Conservation (phyloP, 2,329 filamentous ascomycete species). For the Coniochaeta sp. region DNA sequence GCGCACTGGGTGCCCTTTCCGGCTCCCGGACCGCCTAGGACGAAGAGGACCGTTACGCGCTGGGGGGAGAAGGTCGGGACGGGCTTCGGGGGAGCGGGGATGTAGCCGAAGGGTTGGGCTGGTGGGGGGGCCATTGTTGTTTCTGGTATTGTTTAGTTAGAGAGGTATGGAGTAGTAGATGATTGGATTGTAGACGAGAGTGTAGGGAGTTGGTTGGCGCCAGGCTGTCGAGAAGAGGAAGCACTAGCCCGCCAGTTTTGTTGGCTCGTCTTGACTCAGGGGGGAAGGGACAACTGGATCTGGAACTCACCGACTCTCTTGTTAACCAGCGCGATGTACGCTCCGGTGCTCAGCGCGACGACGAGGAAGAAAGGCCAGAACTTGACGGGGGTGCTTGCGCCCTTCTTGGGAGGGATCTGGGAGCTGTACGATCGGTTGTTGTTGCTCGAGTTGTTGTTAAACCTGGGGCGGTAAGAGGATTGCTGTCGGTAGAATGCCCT, state of each 20-base stretch:
- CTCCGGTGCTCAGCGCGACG: constrained; percentile 38
- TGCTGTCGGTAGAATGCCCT: not conserved
- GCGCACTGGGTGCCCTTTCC: constrained; percentile 96
- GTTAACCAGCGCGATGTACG: constrained; percentile 44
- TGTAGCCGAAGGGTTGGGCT: constrained; percentile 34
- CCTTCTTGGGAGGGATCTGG: constrained; percentile 5
- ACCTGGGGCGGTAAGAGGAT: constrained; percentile 4
- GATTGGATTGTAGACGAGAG: no score
- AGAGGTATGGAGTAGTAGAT: no score
- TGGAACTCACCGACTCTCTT: constrained; percentile 36
- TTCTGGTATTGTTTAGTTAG: constrained; percentile 11
- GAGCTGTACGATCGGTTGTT: constrained; percentile 10
- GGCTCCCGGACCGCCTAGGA: constrained; percentile 89
- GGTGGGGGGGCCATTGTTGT: constrained; percentile 28
- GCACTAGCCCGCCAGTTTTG: no score
- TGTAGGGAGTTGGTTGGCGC: not conserved
- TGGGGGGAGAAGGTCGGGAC: constrained; percentile 66
- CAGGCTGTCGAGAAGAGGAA: not conserved
- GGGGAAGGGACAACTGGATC: no score
- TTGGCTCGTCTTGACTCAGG: not conserved
- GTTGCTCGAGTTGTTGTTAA: constrained; percentile 1
- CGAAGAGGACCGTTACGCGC: constrained; percentile 88
- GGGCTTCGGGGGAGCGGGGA: constrained; percentile 42
- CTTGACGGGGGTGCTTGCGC: constrained; percentile 30
- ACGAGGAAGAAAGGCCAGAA: constrained; percentile 52